These are phyloP conservation scores for Huntiella moniliformis DNA, from an alignment of 2,329 filamentous ascomycete species.

Conservation along the genomic window DNA sequence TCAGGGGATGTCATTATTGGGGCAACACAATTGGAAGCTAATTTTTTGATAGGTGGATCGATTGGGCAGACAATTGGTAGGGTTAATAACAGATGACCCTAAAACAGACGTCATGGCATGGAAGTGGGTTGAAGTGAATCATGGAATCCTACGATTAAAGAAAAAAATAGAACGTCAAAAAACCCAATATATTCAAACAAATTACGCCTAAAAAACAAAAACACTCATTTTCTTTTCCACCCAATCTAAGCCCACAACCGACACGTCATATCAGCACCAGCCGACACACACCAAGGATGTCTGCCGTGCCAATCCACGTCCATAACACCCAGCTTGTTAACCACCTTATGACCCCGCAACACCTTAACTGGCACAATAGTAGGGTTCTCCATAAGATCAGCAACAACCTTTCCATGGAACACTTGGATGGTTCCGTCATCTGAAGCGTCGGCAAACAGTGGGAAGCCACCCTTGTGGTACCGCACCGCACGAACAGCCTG, in stretches of 20 bases:
- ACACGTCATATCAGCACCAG: slow-evolving; percentile 83
- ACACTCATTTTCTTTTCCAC: slow-evolving; percentile 8
- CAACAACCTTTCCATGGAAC: slow-evolving; percentile 91
- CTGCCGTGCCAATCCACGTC: slow-evolving; percentile 91
- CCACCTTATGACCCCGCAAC: slow-evolving; percentile 73
- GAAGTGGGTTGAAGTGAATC: too few relatives aligned
- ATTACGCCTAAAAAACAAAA: slow-evolving; percentile 12
- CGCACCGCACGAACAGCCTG: slow-evolving; percentile 80
- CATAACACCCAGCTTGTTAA: slow-evolving; percentile 71
- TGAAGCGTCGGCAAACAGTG: slow-evolving; percentile 83
- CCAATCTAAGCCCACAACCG: slow-evolving; percentile 59
- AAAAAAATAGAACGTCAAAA: neutral
- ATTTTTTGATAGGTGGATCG: too few relatives aligned
- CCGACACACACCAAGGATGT: slow-evolving; percentile 87
- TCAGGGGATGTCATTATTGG: too few relatives aligned
- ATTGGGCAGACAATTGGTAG: too few relatives aligned
- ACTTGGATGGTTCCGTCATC: slow-evolving; percentile 91
- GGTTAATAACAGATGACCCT: too few relatives aligned
- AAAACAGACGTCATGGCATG: too few relatives aligned
- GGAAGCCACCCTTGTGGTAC: slow-evolving; percentile 61
- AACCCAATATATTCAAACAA: slow-evolving; percentile 8
- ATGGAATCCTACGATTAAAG: too few relatives aligned
- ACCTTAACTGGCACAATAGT: slow-evolving; percentile 94
- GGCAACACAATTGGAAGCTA: too few relatives aligned
- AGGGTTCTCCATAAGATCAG: slow-evolving; percentile 87